These are phyloP conservation scores for Colletotrichum cordylinicola DNA, from an alignment of 2,329 filamentous ascomycete genomes.

Conservation along the genomic window DNA sequence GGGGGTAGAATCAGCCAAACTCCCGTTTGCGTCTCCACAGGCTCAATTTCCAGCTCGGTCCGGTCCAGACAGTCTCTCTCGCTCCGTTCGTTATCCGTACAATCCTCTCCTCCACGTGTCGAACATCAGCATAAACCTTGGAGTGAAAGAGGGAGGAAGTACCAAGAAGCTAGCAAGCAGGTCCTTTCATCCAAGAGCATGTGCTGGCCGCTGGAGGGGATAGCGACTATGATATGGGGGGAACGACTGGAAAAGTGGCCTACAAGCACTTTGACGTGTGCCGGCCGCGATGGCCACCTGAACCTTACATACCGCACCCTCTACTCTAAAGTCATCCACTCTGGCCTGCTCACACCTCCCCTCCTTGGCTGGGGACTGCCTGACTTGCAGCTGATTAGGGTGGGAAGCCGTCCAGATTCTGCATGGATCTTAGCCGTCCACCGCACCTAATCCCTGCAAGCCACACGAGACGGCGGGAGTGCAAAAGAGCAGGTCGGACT, in stretches of 20 bases:
- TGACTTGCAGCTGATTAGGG: slow-evolving; percentile 24
- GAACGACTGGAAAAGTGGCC: slow-evolving; percentile 3
- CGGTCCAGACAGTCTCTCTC: not conserved
- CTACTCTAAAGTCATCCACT: slow-evolving; percentile 19
- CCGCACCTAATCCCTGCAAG: slow-evolving; percentile 19
- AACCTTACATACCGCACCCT: slow-evolving; percentile 21
- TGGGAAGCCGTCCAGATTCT: slow-evolving; percentile 24
- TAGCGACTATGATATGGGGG: slow-evolving; percentile 14
- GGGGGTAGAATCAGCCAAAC: not conserved
- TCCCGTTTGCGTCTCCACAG: slow-evolving; percentile 18
- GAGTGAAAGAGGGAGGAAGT: not conserved
- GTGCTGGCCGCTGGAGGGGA: not conserved
- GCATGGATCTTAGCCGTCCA: slow-evolving; percentile 17
- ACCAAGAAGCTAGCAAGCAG: not conserved
- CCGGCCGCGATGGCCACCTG: slow-evolving; percentile 19
- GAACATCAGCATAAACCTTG: slow-evolving; percentile 7
- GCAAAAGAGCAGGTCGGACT: slow-evolving; percentile 3
- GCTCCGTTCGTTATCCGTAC: not conserved
- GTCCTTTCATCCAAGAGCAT: not conserved
- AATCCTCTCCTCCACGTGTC: slow-evolving; percentile 17
- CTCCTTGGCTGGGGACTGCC: slow-evolving; percentile 19
- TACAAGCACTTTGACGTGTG: slow-evolving; percentile 16
- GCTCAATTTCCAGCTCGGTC: slow-evolving; percentile 6
- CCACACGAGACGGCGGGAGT: slow-evolving; percentile 21
- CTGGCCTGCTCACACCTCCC: not conserved